Conservation (phyloP, 2,329 filamentous ascomycete species). For the Neofusicoccum parvum region DNA sequence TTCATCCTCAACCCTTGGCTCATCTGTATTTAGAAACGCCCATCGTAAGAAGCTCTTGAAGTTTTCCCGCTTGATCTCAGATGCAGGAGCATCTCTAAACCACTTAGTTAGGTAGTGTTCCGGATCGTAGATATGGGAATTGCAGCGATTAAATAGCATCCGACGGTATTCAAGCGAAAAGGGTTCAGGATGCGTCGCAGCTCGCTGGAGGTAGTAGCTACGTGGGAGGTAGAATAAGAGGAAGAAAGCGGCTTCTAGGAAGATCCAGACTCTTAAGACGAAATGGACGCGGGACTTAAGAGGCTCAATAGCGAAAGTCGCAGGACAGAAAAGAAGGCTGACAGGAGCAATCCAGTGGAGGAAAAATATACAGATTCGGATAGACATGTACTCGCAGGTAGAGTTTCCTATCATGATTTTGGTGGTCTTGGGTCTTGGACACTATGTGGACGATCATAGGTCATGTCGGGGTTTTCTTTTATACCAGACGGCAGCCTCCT, state of each 20-base stretch:
- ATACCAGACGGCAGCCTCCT: too few species aligned
- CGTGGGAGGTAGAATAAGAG: conserved; percentile 56
- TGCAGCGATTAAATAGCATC: conserved; percentile 60
- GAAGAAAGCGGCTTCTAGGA: conserved; percentile 59
- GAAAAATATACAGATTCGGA: conserved; percentile 51
- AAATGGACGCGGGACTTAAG: conserved; percentile 21
- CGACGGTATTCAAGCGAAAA: conserved; percentile 53
- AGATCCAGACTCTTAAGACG: conserved; percentile 47
- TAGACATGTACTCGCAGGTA: conserved; percentile 45
- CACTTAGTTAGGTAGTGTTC: conserved; percentile 63
- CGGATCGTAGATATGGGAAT: conserved; percentile 56
- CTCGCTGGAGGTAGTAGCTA: conserved; percentile 52
- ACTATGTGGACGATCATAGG: too few species aligned
- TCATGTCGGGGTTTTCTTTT: too few species aligned
- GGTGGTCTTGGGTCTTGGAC: too few species aligned
- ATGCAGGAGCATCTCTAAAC: conserved; percentile 62
- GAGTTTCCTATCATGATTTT: conserved; percentile 44
- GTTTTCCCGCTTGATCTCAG: conserved; percentile 65
- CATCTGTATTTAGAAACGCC: conserved; percentile 64
- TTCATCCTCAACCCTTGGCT: conserved; percentile 44
- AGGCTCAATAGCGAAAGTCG: conserved; percentile 27
- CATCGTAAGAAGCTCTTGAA: conserved; percentile 67
- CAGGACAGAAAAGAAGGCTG: conserved; percentile 48
- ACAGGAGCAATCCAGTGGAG: conserved; percentile 55
- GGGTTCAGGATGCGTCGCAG: conserved; percentile 53